A percentile compares a stretch with the other conserved stretches of the same genome.
Evolutionary conservation across 495 filamentous ascomycete species (phyloP).

Genomic region (Xanthoparmelia taractica): DNA sequence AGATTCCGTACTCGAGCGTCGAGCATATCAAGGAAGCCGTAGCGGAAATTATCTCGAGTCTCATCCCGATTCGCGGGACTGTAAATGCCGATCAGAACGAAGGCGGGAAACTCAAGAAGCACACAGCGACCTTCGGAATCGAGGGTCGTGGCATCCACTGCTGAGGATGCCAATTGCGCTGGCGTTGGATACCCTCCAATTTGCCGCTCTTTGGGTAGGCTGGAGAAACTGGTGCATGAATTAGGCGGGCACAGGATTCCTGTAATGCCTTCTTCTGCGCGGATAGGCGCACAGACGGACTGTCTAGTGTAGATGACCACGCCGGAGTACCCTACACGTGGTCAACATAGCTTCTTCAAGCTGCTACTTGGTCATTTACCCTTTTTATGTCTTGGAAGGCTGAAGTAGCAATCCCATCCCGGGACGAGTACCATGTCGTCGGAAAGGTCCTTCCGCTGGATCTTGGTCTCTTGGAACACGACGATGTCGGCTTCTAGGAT

Average conservation of each 20-base stretch:
- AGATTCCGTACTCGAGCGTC: slow-evolving; percentile 81
- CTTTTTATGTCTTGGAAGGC: slow-evolving; percentile 86
- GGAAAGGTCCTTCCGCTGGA: slow-evolving; percentile 83
- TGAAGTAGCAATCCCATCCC: slow-evolving; percentile 96
- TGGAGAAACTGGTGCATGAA: slow-evolving; percentile 63
- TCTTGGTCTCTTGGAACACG: slow-evolving; percentile 92
- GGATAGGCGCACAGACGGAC: slow-evolving; percentile 76
- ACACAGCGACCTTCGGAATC: slow-evolving; percentile 91
- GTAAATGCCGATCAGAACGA: slow-evolving; percentile 86
- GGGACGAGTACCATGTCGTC: slow-evolving; percentile 96
- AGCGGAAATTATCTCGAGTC: slow-evolving; percentile 72
- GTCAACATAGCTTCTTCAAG: slow-evolving; percentile 12
- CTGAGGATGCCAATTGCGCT: slow-evolving; percentile 52
- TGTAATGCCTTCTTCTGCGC: slow-evolving; percentile 87
- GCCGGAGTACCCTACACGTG: slow-evolving; percentile 75
- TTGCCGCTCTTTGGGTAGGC: slow-evolving; percentile 66
- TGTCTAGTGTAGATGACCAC: slow-evolving; percentile 94
- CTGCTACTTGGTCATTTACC: slow-evolving; percentile 41
- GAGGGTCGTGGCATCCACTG: slow-evolving; percentile 60
- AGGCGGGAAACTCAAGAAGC: slow-evolving; percentile 90
- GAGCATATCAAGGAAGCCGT: slow-evolving; percentile 69
- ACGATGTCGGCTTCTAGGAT: slow-evolving; percentile 89
- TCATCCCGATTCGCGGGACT: slow-evolving; percentile 83
- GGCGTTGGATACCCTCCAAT: slow-evolving; percentile 85
- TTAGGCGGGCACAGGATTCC: slow-evolving; percentile 73